Conservation (phyloP, 805 yeast genomes). For the Candida suzukii region DNA sequence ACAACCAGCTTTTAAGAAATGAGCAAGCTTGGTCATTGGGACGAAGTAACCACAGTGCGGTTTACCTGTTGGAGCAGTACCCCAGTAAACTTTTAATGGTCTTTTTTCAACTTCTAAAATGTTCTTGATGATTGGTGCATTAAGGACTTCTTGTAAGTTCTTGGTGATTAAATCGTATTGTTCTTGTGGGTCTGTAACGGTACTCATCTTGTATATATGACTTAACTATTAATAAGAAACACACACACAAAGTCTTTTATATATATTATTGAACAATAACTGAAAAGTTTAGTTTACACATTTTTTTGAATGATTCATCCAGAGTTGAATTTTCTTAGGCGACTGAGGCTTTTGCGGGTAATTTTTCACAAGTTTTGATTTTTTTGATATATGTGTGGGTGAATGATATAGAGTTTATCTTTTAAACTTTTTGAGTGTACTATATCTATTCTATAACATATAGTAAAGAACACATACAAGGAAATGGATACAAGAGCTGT, state of each 20-base stretch:
- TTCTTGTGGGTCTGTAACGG: slow-evolving; percentile 43
- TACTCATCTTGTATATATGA: slow-evolving; percentile 10
- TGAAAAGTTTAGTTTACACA: too few species aligned
- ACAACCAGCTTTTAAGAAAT: slow-evolving; percentile 92
- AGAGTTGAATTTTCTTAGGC: too few species aligned
- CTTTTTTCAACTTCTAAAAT: slow-evolving; percentile 76
- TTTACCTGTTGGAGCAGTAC: slow-evolving; percentile 98
- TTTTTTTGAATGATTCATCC: too few species aligned
- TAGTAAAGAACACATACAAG: too few species aligned
- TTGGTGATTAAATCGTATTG: slow-evolving; percentile 73
- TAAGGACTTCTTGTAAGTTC: slow-evolving; percentile 86
- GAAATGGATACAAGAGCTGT: background rate
- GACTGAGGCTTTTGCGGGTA: background rate
- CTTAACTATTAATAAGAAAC: too few species aligned
- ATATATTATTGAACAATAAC: too few species aligned
- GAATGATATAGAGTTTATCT: too few species aligned
- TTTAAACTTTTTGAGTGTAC: too few species aligned
- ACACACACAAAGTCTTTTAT: too few species aligned
- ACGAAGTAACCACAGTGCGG: slow-evolving; percentile 99
- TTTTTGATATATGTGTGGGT: too few species aligned
- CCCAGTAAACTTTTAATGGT: slow-evolving; percentile 91
- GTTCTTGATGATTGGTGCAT: slow-evolving; percentile 79
- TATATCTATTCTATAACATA: too few species aligned
- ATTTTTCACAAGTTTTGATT: background rate
- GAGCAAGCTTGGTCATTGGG: slow-evolving; percentile 94